Evolutionary conservation across 441 rosid genomes (phyloP), one percentile per base, ranked within the genome.

Genomic region (Bocquillonia castaneifolia): DNA sequence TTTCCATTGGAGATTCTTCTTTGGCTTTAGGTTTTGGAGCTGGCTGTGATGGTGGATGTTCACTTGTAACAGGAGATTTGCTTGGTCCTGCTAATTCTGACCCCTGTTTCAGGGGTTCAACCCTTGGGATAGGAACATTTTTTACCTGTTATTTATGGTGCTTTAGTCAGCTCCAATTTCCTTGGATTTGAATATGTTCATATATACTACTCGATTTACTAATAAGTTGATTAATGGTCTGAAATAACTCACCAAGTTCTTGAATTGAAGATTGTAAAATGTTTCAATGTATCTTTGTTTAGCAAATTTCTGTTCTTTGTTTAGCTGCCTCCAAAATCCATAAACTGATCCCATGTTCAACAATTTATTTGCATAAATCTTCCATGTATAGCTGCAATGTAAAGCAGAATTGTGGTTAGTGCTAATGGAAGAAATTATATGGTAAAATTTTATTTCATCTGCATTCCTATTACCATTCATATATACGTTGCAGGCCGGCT

Each of bases 371-470:
- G 93, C 88, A 61, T 88, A 88, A 31, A 88, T 84, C 84, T 93
- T 88, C 98, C 98, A 93, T 37, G 97, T 91, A 62, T 93, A 93
- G 83, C 98, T 93, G 79, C 80, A 81, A 61, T 32, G 1, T 32
- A 50, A 26, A 3, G 6, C 0, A 28, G 9, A 52, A n/a, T 12
- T 2, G 6, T 25, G 5, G 39, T n/a, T 13, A 18, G 1, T n/a
- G 25, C 20, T 18, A 6, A 44, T 29, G 20, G 51, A n/a, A n/a
- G n/a, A n/a, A n/a, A n/a, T n/a, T n/a, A n/a, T n/a, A n/a, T n/a
- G n/a, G n/a, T n/a, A n/a, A n/a, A n/a, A n/a, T n/a, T n/a, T n/a
- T n/a, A n/a, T n/a, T n/a, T n/a, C n/a, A n/a, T n/a, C n/a, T n/a
- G n/a, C n/a, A n/a, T 28, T 7, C 25, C 34, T n/a, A 22, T 65